Evolutionary conservation across 257 asterid genomes (phyloP).

Genomic region (Solanum raphanifolium): DNA sequence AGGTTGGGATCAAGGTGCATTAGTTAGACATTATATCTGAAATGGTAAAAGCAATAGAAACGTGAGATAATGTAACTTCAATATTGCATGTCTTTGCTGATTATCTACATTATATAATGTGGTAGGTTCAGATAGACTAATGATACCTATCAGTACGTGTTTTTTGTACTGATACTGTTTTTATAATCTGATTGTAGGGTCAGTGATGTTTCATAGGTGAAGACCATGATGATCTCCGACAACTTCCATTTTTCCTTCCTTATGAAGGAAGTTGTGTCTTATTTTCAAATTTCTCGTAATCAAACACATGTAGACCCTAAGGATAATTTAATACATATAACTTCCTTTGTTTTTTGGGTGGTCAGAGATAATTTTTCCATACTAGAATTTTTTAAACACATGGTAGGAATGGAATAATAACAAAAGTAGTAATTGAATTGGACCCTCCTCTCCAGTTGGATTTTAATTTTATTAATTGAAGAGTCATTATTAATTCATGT

Average conservation of each 20-base stretch:
- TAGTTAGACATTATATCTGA: too few relatives aligned
- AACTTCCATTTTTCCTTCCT: background rate
- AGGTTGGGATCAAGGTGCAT: too few relatives aligned
- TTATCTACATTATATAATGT: too few relatives aligned
- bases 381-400: background rate
- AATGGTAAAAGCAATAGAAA: too few relatives aligned
- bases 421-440: background rate
- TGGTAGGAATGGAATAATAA: background rate
- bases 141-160: too few relatives aligned
- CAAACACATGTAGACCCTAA: background rate
- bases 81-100: background rate
- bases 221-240: too few relatives aligned
- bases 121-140: background rate
- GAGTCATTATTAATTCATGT: background rate
- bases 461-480: background rate
- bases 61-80: too few relatives aligned
- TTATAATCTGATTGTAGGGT: too few relatives aligned
- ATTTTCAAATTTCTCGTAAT: too few relatives aligned
- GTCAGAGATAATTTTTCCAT: background rate
- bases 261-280: background rate
- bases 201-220: background rate
- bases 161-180: fast-evolving
- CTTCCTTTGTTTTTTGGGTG: background rate
- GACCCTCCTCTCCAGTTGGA: background rate
- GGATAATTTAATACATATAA: background rate